Evolutionary conservation across 2,329 filamentous ascomycete species (phyloP), one percentile per base, ranked within the genome.

Genomic region (Cladophialophora exuberans): DNA sequence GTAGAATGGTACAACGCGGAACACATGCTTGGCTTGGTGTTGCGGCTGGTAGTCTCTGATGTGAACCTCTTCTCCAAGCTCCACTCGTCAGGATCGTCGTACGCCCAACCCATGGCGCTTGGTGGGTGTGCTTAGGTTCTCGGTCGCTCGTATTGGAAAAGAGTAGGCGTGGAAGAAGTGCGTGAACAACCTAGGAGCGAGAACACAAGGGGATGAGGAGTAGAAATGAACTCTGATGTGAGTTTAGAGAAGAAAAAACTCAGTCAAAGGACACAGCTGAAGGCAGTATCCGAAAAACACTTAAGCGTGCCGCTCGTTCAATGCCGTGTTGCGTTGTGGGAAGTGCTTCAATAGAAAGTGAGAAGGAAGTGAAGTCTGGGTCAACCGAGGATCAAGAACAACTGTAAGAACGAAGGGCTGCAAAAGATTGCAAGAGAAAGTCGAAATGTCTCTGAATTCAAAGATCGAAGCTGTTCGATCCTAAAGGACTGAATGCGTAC

Each of bases 391-490:
- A 31, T 6, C 28, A 31, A 31, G 28, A 13, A 13, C 28, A 31
- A 31, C 28, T 13, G 6, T 2, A 35, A 35, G 4, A 13, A 5
- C 7, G 13, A 2, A 5, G 13, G 11, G 31, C 31, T 33, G n/a
- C n/a, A n/a, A n/a, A n/a, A n/a, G n/a, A n/a, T n/a, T n/a, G n/a
- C n/a, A n/a, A n/a, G n/a, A n/a, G n/a, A n/a, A n/a, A 15, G 22
- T 11, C 6, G 22, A 17, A 22, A 9, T 25, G 23, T 42, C 22
- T 42, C 4, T 42, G 39, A 41, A 42, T 26, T 42, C n/a, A n/a
- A n/a, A 15, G 39, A 42, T 42, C 39, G 39, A 42, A 42, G 39
- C 39, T 42, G 39, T 42, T 13, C 39, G 39, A 42, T 42, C 39
- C n/a, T n/a, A n/a, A n/a, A n/a, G n/a, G n/a, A n/a, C n/a, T n/a